Evolutionary conservation across 805 yeast genomes (phyloP), one percentile per base, ranked within the genome.

Genomic region (Phaffomyces thermotolerans): DNA sequence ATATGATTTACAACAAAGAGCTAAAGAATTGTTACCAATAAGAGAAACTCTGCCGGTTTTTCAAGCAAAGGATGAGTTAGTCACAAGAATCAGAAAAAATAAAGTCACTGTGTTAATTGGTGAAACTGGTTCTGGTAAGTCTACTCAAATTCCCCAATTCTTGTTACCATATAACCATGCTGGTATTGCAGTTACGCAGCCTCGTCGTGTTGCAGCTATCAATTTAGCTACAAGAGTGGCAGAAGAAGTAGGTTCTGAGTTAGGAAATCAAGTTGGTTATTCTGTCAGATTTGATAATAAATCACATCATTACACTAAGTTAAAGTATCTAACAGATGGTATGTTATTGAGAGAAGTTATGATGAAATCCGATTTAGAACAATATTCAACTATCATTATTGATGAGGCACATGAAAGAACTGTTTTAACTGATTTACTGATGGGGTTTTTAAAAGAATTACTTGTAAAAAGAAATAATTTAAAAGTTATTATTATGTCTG

Each of bases 371-470:
- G 58, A 64, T 10, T 65, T 93, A 32, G 63, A 72, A 3, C 76
- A 76, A 48, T 93, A 91, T 63, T 70, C 83, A 24, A 81, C 89
- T 0, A 73, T 93, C 9, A 71, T 93, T 37, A 80, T 93, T 40
- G 99, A 93, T 70, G 99, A 93, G 68, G 99, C 98, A 3, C 99
- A 93, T 68, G 99, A 93, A 67, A 76, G 99, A 60, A 91, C 98
- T 0, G 84, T 93, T 2, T 66, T 90, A 39, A 89, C 98, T 0
- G 99, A 93, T 67, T 66, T 93, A 52, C 70, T 93, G 17, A 71
- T 93, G 68, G 99, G 98, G 3, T 85, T 93, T 56, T 68, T 93
- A 50, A 90, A 89, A 58, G 75, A 78, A 34, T 66, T 93, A 33
- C 55, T 84, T 10, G 42, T 54, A 0, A 69, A 73, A 37, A 69